phyloP scores from a whole-genome alignment of 1,139 yeast species.

The Hyphopichia khmerensis region DNA sequence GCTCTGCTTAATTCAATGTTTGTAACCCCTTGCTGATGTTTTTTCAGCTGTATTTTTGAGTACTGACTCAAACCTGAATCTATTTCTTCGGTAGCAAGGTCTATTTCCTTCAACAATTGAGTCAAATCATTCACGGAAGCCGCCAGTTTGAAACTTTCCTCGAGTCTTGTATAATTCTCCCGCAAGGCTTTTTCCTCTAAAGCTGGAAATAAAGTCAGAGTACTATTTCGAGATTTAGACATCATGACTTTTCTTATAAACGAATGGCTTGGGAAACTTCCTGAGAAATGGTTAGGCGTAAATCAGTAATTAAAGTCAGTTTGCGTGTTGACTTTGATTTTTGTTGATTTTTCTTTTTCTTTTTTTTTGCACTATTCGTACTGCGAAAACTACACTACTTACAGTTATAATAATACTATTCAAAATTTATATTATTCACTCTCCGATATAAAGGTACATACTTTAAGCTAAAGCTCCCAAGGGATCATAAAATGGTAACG shows the following conservation, averaged over 20 bases:
- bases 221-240: not conserved
- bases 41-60: slow-evolving; percentile 24
- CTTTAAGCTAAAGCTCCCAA: slow-evolving; percentile 77
- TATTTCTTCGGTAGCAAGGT: slow-evolving; percentile 15
- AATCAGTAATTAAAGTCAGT: too few species aligned
- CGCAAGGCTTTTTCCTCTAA: not conserved
- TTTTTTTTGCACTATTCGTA: not conserved
- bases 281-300: too few species aligned
- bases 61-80: slow-evolving; percentile 28
- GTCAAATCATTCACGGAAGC: slow-evolving; percentile 18
- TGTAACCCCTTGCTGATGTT: slow-evolving; percentile 36
- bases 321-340: not conserved
- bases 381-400: not conserved
- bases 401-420: not conserved
- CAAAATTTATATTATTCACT: not conserved
- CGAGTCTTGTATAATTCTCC: not conserved
- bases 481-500: slow-evolving; percentile 80
- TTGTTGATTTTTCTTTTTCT: not conserved
- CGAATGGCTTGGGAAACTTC: too few species aligned
- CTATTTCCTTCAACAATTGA: slow-evolving; percentile 19
- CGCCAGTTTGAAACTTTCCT: slow-evolving; percentile 2
- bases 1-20: slow-evolving; percentile 39
- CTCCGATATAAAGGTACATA: too few species aligned
- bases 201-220: slow-evolving; percentile 1
- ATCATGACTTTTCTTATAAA: not conserved